A percentile compares a stretch with the other conserved stretches of the same genome.
These are phyloP conservation scores for Neonectria neomacrospora DNA, from an alignment of 2,329 filamentous ascomycete species.

Conservation along the genomic window DNA sequence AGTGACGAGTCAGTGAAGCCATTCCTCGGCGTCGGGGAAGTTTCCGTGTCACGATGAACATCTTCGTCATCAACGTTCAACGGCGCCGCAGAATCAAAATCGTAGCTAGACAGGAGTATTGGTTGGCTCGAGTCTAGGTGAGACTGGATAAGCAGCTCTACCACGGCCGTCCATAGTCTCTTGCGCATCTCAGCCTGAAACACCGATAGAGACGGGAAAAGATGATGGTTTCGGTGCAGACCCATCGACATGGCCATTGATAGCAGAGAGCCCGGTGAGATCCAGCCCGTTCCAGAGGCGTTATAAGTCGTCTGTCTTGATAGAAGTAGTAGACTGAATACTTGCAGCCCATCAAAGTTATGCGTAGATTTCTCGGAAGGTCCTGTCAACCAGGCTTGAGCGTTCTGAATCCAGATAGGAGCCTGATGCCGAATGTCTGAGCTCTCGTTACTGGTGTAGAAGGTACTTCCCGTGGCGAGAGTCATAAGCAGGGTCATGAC, in stretches of 20 bases:
- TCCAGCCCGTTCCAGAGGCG: not conserved
- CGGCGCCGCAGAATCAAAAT: not conserved
- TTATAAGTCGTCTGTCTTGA: not conserved
- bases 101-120: not conserved
- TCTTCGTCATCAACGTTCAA: not conserved
- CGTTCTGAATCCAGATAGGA: not conserved
- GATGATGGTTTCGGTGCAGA: not conserved
- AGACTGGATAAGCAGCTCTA: not conserved
- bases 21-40: not conserved
- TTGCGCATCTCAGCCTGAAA: not conserved
- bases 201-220: not conserved
- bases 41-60: not conserved
- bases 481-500: not conserved
- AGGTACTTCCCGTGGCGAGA: not conserved
- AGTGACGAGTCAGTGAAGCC: not conserved
- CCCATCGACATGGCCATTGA: constrained; percentile 2
- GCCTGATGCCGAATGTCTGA: not conserved
- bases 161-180: not conserved
- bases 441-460: not conserved
- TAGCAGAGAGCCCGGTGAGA: not conserved
- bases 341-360: not conserved
- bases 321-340: not conserved
- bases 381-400: not conserved
- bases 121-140: not conserved
- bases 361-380: not conserved